phyloP scores from a whole-genome alignment of 176 grass and related monocot species.

The Phragmites australis region DNA sequence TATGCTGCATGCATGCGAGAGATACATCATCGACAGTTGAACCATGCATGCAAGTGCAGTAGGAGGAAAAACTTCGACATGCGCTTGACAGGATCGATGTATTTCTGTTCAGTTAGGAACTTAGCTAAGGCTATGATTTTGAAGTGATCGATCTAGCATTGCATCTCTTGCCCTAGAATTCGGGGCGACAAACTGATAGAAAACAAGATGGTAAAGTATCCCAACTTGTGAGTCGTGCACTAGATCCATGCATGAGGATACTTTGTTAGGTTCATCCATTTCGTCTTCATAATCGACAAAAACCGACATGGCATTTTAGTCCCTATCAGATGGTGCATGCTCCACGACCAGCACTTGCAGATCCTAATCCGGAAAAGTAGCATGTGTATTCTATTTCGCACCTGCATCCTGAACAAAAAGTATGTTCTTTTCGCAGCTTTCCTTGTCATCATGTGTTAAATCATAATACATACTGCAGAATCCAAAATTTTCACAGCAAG shows the following conservation, averaged over 20 bases:
- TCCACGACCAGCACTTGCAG: slow-evolving; percentile 29
- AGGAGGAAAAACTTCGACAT: no score
- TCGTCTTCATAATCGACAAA: no score
- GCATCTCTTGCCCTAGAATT: no score
- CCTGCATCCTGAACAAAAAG: background rate
- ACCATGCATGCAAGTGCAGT: background rate
- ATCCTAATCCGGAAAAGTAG: slow-evolving; percentile 40
- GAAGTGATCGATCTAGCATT: no score
- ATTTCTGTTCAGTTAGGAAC: no score
- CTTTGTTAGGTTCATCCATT: background rate
- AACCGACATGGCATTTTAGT: background rate
- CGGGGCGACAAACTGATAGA: no score
- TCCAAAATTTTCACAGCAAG: background rate
- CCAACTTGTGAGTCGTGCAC: background rate
- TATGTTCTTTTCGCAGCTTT: background rate
- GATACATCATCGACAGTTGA: no score
- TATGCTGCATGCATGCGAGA: no score
- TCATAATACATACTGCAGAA: background rate
- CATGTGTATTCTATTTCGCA: slow-evolving; percentile 9
- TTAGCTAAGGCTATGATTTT: no score
- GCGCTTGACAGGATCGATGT: no score
- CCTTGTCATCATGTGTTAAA: slow-evolving; percentile 11
- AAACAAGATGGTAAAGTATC: no score
- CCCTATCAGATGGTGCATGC: slow-evolving; percentile 34
- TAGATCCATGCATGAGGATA: background rate